Evolutionary conservation across 805 yeast species (phyloP), one percentile per base, ranked within the genome.

Genomic region (Maudiozyma saulgeensis): DNA sequence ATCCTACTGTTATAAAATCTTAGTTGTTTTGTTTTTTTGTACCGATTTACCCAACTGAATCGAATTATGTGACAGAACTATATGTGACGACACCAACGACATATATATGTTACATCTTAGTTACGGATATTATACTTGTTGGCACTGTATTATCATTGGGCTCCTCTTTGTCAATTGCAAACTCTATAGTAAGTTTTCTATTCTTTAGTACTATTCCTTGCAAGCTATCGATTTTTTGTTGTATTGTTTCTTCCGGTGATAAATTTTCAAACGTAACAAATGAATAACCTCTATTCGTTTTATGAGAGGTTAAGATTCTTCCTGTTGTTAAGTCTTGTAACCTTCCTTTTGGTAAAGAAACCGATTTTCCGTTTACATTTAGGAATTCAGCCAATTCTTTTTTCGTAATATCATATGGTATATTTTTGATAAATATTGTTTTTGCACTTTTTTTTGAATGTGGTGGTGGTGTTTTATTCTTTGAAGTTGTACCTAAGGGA

Each of bases 171-270:
- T n/a, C 38, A 4, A 15, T 35, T 5, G 38, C 38, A 7, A 13
- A 1, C 7, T 35, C 80, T 51, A 84, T 86, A 41, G 75, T 68
- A 51, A 88, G 68, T 45, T 72, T 73, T 62, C 84, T 76, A 46
- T 84, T 95, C 51, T 78, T 78, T 56, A 82, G 68, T 47, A 72
- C 75, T 59, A 72, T 73, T 44, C 87, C 93, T 53, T 83, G 75
- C 66, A 80, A 80, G 57, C 78, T 76, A 38, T 73, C 78, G 52
- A 87, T 76, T 59, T 87, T 95, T 44, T 74, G 73, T 12, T 47
- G 38, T 11, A 46, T 13, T 6, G 16, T 12, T 6, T 32, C 35
- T 12, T 12, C 16, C 42, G 69, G 69, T 18, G 35, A 37, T 19
- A 56, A 44, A 45, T 66, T 54, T 42, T 64, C 71, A 56, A 77